A percentile compares a stretch with the other conserved stretches of the same genome.
Conservation (phyloP, 2,329 filamentous ascomycete genomes). For the Ceratocystis albifundus region DNA sequence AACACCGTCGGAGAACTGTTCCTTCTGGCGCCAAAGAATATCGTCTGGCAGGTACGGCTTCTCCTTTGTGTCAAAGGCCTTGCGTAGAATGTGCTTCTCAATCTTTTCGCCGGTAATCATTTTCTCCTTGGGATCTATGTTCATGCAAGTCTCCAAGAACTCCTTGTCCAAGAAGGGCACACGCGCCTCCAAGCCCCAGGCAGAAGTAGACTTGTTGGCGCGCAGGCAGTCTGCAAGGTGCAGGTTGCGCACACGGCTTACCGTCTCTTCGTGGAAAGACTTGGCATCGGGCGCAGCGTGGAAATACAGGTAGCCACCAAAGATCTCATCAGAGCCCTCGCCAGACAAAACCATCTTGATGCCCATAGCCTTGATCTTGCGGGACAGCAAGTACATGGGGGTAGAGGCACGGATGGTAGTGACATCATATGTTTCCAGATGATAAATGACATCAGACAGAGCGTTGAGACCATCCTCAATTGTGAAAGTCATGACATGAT, state of each 20-base stretch:
- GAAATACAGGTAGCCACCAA: conserved; percentile 98
- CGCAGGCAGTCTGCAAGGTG: conserved; percentile 92
- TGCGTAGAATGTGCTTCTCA: conserved; percentile 96
- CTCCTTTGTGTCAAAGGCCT: conserved; percentile 88
- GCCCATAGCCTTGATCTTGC: conserved; percentile 99
- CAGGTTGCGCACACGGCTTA: conserved; percentile 89
- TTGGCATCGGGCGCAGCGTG: conserved; percentile 82
- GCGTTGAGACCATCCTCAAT: conserved; percentile 95
- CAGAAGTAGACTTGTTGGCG: conserved; percentile 97
- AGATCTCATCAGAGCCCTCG: conserved; percentile 96
- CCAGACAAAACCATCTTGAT: conserved; percentile 99
- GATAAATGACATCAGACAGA: conserved; percentile 93
- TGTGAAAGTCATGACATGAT: conserved; percentile 97
- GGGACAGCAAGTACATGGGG: conserved; percentile 92
- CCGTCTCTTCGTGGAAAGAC: conserved; percentile 91
- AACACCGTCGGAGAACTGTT: conserved; percentile 97
- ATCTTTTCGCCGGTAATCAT: conserved; percentile 83
- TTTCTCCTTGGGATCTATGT: conserved; percentile 88
- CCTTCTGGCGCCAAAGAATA: conserved; percentile 97
- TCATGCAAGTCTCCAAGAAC: conserved; percentile 89
- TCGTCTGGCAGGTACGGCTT: conserved; percentile 93
- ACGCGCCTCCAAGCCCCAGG: conserved; percentile 94
- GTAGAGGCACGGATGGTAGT: conserved; percentile 97
- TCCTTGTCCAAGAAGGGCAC: conserved; percentile 97
- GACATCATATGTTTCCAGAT: conserved; percentile 95